phyloP scores from a whole-genome alignment of 1,139 yeast genomes.

The Protomyces macrosporus region DNA sequence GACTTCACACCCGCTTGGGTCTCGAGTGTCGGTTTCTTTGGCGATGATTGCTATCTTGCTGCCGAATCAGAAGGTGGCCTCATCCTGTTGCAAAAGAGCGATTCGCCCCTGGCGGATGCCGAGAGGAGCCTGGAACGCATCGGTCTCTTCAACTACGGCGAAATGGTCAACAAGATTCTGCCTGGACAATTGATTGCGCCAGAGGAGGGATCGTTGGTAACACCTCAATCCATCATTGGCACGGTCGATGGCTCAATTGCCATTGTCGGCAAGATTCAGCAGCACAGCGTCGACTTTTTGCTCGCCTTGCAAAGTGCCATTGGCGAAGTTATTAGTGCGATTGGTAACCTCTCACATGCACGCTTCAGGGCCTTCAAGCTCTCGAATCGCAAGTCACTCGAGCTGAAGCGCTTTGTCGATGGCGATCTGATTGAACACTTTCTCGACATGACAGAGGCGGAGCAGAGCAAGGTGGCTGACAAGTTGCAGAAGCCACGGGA shows the following conservation, averaged over 20 bases:
- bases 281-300: slow-evolving; percentile 29
- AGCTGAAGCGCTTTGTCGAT: slow-evolving; percentile 32
- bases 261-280: slow-evolving; percentile 28
- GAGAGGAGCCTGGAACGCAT: slow-evolving; percentile 27
- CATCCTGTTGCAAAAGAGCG: slow-evolving; percentile 26
- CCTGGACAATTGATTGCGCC: slow-evolving; percentile 18
- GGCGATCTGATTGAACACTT: slow-evolving; percentile 33
- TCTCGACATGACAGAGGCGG: slow-evolving; percentile 29
- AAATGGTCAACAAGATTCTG: slow-evolving; percentile 31
- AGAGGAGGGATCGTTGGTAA: slow-evolving; percentile 24
- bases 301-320: slow-evolving; percentile 31
- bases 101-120: slow-evolving; percentile 25
- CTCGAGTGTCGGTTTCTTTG: slow-evolving; percentile 31
- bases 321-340: slow-evolving; percentile 26
- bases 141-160: slow-evolving; percentile 31
- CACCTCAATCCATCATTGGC: slow-evolving; percentile 31
- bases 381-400: slow-evolving; percentile 24
- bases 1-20: slow-evolving; percentile 34
- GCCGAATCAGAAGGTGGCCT: slow-evolving; percentile 33
- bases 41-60: slow-evolving; percentile 27
- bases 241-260: slow-evolving; percentile 34
- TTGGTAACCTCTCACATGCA: slow-evolving; percentile 30
- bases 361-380: slow-evolving; percentile 29
- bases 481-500: slow-evolving; percentile 26
- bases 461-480: slow-evolving; percentile 27